These are phyloP conservation scores for Carallia pectinifolia DNA, from an alignment of 345 rosid genomes.

Conservation along the genomic window DNA sequence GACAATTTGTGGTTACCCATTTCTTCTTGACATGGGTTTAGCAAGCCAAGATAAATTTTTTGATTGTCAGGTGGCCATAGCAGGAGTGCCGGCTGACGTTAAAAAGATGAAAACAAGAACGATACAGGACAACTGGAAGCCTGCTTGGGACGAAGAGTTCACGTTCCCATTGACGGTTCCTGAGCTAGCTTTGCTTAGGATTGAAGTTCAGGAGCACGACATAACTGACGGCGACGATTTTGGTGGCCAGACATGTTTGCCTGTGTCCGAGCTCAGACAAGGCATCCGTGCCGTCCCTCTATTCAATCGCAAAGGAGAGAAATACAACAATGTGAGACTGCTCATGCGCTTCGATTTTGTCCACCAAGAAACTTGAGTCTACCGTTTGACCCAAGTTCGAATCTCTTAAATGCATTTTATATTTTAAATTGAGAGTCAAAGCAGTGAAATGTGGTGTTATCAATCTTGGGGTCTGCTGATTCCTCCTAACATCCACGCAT, in stretches of 20 bases:
- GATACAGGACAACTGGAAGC: conserved; percentile 26
- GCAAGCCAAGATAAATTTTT: no score
- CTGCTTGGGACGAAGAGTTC: conserved; percentile 31
- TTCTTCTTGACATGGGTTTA: no score
- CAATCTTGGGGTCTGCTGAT: no score
- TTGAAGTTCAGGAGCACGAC: conserved; percentile 30
- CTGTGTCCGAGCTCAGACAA: conserved; percentile 26
- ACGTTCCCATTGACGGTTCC: conserved; percentile 27
- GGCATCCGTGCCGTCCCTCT: conserved; percentile 28
- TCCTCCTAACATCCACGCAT: no score
- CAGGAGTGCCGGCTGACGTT: conserved; percentile 23
- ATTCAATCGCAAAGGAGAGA: conserved; percentile 23
- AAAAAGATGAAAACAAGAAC: conserved; percentile 19
- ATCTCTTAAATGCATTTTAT: no score
- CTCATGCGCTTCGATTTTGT: conserved; percentile 26
- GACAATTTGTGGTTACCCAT: no score
- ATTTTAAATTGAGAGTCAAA: no score
- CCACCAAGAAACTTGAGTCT: background rate
- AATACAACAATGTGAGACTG: conserved; percentile 15
- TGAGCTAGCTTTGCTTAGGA: conserved; percentile 27
- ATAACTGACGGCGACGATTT: conserved; percentile 23
- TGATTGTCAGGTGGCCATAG: conserved; percentile 25
- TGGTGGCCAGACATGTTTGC: conserved; percentile 26
- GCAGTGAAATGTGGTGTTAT: no score
- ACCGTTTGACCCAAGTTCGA: no score